Conservation (phyloP, 1,139 yeast genomes). For the Entelexis paramagnoliae region DNA sequence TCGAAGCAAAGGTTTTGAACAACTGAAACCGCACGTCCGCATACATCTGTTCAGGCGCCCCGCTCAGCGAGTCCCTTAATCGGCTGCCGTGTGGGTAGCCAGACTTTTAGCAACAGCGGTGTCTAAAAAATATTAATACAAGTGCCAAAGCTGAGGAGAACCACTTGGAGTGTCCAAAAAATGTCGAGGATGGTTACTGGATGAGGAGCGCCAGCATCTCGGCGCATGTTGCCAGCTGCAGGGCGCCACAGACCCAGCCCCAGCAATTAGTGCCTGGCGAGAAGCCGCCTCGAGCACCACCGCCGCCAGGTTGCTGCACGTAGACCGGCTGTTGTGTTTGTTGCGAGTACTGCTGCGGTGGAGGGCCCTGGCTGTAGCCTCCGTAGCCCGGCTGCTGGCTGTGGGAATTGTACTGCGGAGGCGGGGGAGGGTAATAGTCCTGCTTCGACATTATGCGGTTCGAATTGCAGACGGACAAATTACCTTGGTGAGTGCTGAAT, state of each 20-base stretch:
- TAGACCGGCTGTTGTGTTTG: slow-evolving; percentile 22
- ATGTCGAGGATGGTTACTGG: background rate
- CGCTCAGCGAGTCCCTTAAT: no score
- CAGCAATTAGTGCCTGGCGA: slow-evolving; percentile 19
- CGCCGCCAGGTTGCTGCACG: slow-evolving; percentile 19
- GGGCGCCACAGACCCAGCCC: slow-evolving; percentile 21
- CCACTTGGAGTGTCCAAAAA: background rate
- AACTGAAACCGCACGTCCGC: no score
- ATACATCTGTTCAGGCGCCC: no score
- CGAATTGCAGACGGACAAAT: background rate
- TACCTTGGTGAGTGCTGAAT: background rate
- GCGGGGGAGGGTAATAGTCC: slow-evolving; percentile 17
- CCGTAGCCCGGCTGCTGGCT: slow-evolving; percentile 15
- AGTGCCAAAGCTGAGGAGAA: background rate
- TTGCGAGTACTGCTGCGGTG: slow-evolving; percentile 8
- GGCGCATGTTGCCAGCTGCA: slow-evolving; percentile 20
- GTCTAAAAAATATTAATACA: background rate
- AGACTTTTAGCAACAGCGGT: background rate
- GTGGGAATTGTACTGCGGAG: slow-evolving; percentile 11
- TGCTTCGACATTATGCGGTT: slow-evolving; percentile 20
- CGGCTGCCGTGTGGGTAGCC: no score
- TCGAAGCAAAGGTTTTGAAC: no score
- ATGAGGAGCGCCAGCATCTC: slow-evolving; percentile 17
- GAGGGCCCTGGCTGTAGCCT: slow-evolving; percentile 14
- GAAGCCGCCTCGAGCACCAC: slow-evolving; percentile 9